Base-by-base conservation (phyloP, 164 flowering plant genomes). In the Berberis thunbergii region DNA sequence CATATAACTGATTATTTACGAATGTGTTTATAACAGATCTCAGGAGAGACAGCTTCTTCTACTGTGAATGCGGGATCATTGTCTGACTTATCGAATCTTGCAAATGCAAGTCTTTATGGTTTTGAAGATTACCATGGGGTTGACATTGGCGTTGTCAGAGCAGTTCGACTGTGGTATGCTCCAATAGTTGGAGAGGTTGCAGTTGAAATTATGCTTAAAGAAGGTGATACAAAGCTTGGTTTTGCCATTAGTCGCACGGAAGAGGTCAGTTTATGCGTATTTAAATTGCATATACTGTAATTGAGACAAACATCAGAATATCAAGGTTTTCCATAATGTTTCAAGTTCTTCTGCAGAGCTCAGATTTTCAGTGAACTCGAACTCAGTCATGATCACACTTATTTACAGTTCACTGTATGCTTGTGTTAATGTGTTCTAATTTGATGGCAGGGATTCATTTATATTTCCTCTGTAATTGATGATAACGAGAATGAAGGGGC, bases 101-200 rank as follows among this genome's bases (percentile, higher is more conserved):
- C 94, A 38, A 84, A 84, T 73, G 84, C 79, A 41, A 88, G 94
- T 68, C 76, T 93, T 7, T 93, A 93, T 64, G 98, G 98, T 2
- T 93, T 93, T 57, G 98, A 93, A 77, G 98, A 93, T 67, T 93
- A 93, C 78, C 98, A 93, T 67, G 98, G 98, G 3, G 89, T 93
- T 7, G 98, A 93, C 75, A 86, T 93, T 42, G 98, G 98, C 53
- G 89, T 90, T 1, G 96, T 93, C 53, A 80, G 97, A 74, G 90
- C 97, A 6, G 89, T 88, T 68, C 96, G 98, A 42, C 81, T 93
- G 10, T 93, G 98, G 98, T 93, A 80, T 67, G 81, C 96, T 60
- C 91, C 98, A 1, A 66, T 84, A 7, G 90, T 74, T 1, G 92
- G 87, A 57, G 98, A 93, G 62, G 49, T 78, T 9, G 63, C 88